Evolutionary conservation across 2,329 filamentous ascomycete species (phyloP).

Genomic region (Ophiognomonia clavigignenti-juglandacearum): DNA sequence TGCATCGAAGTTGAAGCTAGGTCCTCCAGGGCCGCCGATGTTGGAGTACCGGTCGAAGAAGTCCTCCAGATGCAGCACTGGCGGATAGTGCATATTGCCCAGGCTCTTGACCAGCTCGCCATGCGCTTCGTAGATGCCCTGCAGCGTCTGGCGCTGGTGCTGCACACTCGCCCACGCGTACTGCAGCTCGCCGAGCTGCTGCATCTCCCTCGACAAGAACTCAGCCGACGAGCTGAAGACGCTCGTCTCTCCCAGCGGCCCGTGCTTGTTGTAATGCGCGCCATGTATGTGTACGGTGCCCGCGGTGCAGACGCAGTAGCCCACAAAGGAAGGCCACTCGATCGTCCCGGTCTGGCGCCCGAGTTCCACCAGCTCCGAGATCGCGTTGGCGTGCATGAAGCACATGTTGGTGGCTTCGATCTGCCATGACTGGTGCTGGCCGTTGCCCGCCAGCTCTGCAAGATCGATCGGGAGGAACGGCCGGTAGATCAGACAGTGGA

Average conservation of each 20-base stretch:
- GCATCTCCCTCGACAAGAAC: constrained; percentile 73
- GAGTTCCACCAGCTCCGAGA: constrained; percentile 75
- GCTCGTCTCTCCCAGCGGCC: constrained; percentile 46
- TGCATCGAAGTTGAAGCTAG: constrained; percentile 62
- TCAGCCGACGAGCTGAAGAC: constrained; percentile 60
- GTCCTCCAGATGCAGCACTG: constrained; percentile 79
- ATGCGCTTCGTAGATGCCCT: constrained; percentile 74
- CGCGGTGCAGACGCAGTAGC: constrained; percentile 81
- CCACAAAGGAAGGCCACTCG: constrained; percentile 83
- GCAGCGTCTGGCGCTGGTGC: constrained; percentile 74
- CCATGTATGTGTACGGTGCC: constrained; percentile 87
- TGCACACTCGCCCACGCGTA: constrained; percentile 74
- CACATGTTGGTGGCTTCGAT: constrained; percentile 87
- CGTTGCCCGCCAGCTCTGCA: constrained; percentile 70
- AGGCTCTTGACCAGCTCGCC: constrained; percentile 72
- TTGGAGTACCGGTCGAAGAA: constrained; percentile 77
- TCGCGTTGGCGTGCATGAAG: constrained; percentile 81
- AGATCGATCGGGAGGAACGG: constrained; percentile 84
- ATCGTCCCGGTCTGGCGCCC: constrained; percentile 69
- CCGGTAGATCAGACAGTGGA: constrained; percentile 82
- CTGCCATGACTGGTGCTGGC: constrained; percentile 88
- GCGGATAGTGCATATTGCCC: constrained; percentile 65
- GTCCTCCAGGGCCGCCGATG: constrained; percentile 52
- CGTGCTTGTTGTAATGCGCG: constrained; percentile 64
- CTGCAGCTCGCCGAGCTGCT: constrained; percentile 69